Base-by-base conservation (phyloP, 2,329 filamentous ascomycete species). In the Diaporthe sp. region DNA sequence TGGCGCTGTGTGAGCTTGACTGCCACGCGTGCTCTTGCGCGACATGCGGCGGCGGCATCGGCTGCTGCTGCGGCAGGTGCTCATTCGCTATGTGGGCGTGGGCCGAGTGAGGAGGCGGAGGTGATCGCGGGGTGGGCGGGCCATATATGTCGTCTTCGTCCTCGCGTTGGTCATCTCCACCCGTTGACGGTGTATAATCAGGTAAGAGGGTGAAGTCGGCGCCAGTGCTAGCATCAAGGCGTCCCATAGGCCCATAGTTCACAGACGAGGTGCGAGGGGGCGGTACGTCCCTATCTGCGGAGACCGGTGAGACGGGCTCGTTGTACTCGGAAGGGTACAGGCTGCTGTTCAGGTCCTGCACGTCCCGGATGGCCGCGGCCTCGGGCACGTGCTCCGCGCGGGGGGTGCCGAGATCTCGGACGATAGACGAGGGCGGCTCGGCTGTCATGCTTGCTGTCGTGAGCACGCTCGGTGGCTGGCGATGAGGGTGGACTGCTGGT, bases 121-220 rank as follows among this genome's bases (percentile, higher is more conserved):
- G 70, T 0, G 70, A 55, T 6, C 42, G 20, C 7, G 71, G 71
- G 2, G 70, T 72, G 1, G 53, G 2, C 0, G 70, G 53, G 25
- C 58, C 71, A 28, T 72, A 72, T 1, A 72, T 2, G 13, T 63
- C 57, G 1, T 72, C 70, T 2, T 25, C 9, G 22, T 17, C 55
- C 20, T 60, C 42, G 10, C 12, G 1, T 13, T 39, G 22, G 20
- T 10, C 10, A 15, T 1, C 22, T 12, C 42, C 42, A 20, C 34
- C 17, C 10, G 4, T 28, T 6, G 70, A 57, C 4, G 70, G 28
- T 3, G 57, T 49, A 34, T 72, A 72, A 2, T 42, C 71, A 0
- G 71, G 71, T n/a, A 72, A 9, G 3, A 72, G 57, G 22, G 71
- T 37, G 15, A 72, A 72, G 57, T 72, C 71, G 4, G 71, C 71